Evolutionary conservation across 2,329 filamentous ascomycete species (phyloP).

Genomic region (Aspergillus sergii): DNA sequence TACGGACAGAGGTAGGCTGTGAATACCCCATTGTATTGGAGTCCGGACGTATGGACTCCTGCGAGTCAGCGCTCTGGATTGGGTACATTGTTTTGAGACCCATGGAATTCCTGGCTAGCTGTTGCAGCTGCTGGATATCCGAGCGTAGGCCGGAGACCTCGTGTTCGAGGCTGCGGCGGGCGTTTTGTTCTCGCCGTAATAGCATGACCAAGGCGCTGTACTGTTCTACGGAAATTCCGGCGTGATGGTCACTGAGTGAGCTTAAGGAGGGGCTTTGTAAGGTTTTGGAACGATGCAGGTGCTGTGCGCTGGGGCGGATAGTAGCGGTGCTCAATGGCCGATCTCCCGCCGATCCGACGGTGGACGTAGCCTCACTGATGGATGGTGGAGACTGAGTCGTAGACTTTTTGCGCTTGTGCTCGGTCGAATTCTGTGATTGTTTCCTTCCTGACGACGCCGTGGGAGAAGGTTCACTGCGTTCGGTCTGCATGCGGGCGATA

Average conservation of each 20-base stretch:
- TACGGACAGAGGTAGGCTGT: slow-evolving; percentile 16
- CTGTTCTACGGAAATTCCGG: slow-evolving; percentile 48
- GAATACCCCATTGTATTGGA: slow-evolving; percentile 20
- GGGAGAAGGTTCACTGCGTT: slow-evolving; percentile 21
- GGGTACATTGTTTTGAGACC: slow-evolving; percentile 37
- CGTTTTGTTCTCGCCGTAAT: slow-evolving; percentile 49
- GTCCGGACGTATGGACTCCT: slow-evolving; percentile 31
- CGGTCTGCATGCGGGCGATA: slow-evolving; percentile 50
- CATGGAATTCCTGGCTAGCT: slow-evolving; percentile 33
- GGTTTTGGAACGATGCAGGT: slow-evolving; percentile 28
- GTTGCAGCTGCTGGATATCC: slow-evolving; percentile 41
- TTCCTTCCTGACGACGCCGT: not conserved
- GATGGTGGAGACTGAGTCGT: slow-evolving; percentile 15
- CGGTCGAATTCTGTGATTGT: not conserved
- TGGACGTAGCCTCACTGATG: slow-evolving; percentile 8
- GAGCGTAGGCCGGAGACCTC: slow-evolving; percentile 47
- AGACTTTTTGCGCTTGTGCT: slow-evolving; percentile 20
- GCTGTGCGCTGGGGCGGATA: slow-evolving; percentile 35
- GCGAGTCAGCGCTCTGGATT: slow-evolving; percentile 32
- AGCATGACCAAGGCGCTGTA: slow-evolving; percentile 51
- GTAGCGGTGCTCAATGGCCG: slow-evolving; percentile 36
- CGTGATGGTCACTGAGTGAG: slow-evolving; percentile 36
- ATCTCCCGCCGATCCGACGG: slow-evolving; percentile 16
- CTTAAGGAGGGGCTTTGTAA: slow-evolving; percentile 33
- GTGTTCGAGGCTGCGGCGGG: slow-evolving; percentile 47